phyloP scores from a whole-genome alignment of 2,329 filamentous ascomycete species.

The Canariomyces notabilis region DNA sequence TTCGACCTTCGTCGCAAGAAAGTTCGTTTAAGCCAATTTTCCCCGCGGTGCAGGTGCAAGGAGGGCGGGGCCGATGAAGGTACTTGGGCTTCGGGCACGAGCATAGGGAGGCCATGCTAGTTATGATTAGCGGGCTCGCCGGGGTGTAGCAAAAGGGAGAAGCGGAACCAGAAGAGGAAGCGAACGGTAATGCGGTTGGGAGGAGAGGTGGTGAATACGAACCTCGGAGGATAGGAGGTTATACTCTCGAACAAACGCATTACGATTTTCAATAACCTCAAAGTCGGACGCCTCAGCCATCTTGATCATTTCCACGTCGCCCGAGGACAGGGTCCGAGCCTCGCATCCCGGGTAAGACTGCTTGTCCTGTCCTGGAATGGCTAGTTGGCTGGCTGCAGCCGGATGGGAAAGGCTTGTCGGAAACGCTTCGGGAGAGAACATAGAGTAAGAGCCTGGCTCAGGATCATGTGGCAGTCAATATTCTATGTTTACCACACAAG shows the following conservation, averaged over 20 bases:
- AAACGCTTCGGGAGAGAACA: constrained; percentile 4
- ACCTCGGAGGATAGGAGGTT: constrained; percentile 58
- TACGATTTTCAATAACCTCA: constrained; percentile 46
- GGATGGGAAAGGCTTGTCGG: constrained; percentile 9
- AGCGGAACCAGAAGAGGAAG: no score
- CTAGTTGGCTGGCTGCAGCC: constrained; percentile 18
- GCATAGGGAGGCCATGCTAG: constrained; percentile 48
- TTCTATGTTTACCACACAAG: no score
- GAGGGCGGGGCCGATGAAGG: constrained; percentile 12
- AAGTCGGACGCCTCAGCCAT: constrained; percentile 42
- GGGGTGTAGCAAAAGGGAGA: no score
- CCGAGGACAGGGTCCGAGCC: constrained; percentile 55
- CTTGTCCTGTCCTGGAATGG: constrained; percentile 15
- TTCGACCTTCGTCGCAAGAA: constrained; percentile 29
- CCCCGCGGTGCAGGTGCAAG: constrained; percentile 17
- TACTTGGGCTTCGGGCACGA: constrained; percentile 35
- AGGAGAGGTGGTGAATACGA: constrained; percentile 7
- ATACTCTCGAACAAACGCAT: constrained; percentile 51
- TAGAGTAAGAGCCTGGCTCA: constrained; percentile 12
- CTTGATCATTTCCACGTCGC: no score
- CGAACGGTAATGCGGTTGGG: neutral
- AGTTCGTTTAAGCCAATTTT: constrained; percentile 30
- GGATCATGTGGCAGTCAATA: neutral
- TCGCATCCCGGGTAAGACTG: constrained; percentile 38
- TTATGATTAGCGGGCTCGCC: neutral